A percentile compares a stretch with the other conserved stretches of the same genome.
These are phyloP conservation scores for Suillus americanus DNA, from an alignment of 768 basidiomycete species.

Conservation along the genomic window DNA sequence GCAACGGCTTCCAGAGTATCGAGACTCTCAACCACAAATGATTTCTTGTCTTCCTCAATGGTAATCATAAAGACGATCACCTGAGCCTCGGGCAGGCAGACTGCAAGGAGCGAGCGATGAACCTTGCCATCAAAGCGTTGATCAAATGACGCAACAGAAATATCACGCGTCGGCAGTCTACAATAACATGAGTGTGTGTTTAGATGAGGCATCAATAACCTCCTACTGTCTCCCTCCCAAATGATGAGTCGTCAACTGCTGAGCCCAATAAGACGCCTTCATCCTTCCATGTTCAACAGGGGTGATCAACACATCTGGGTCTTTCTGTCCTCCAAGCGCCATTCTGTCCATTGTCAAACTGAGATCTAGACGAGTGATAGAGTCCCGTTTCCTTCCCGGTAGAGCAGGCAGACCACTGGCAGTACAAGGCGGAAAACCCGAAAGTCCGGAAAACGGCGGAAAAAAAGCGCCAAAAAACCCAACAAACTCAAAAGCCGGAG, in stretches of 20 bases:
- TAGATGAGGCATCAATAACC: slow-evolving; percentile 6
- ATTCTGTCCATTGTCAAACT: slow-evolving; percentile 67
- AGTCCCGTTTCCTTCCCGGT: slow-evolving; percentile 43
- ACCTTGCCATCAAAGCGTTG: slow-evolving; percentile 57
- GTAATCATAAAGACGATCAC: slow-evolving; percentile 49
- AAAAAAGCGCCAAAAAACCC: slow-evolving; percentile 35
- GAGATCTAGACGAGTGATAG: slow-evolving; percentile 52
- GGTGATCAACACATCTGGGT: slow-evolving; percentile 38
- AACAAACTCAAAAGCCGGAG: slow-evolving; percentile 35
- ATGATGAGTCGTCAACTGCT: slow-evolving; percentile 52
- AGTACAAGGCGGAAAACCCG: too few relatives aligned
- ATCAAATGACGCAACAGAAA: slow-evolving; percentile 65
- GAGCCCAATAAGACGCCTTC: slow-evolving; percentile 75
- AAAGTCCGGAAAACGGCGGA: slow-evolving; percentile 35
- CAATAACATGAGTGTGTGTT: slow-evolving; percentile 8
- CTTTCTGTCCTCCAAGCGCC: slow-evolving; percentile 54
- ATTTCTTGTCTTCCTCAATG: slow-evolving; percentile 37
- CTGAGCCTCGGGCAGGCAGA: slow-evolving; percentile 51
- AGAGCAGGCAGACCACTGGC: too few relatives aligned
- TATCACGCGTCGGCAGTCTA: slow-evolving; percentile 18
- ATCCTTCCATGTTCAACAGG: slow-evolving; percentile 62
- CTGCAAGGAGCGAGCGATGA: slow-evolving; percentile 52
- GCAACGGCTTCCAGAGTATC: slow-evolving; percentile 47
- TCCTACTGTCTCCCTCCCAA: slow-evolving; percentile 52
- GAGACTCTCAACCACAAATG: slow-evolving; percentile 40